Evolutionary conservation across 495 filamentous ascomycete species (phyloP).

Genomic region (Glutinoglossum americanum): DNA sequence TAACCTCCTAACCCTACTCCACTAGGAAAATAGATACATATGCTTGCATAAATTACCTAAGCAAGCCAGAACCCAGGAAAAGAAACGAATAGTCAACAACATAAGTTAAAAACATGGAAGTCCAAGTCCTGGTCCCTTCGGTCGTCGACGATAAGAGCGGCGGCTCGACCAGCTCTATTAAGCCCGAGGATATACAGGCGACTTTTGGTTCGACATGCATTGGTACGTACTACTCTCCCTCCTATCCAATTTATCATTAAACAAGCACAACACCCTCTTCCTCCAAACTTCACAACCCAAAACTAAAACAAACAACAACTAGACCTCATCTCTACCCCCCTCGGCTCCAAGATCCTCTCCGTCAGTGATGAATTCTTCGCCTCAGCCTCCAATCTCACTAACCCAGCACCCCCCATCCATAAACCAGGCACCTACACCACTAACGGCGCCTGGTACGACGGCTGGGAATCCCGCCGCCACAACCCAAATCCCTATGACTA

Average conservation of each 20-base stretch:
- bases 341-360: slow-evolving; percentile 53
- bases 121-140: neutral
- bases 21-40: no score
- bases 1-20: no score
- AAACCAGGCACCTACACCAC: slow-evolving; percentile 66
- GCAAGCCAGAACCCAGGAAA: no score
- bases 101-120: neutral
- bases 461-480: slow-evolving; percentile 84
- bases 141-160: neutral
- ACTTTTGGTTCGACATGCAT: neutral
- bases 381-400: slow-evolving; percentile 57
- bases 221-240: neutral
- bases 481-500: slow-evolving; percentile 64
- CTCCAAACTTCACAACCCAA: neutral
- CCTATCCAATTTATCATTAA: neutral
- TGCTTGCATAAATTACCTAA: no score
- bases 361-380: slow-evolving; percentile 85
- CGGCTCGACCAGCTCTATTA: neutral
- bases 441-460: slow-evolving; percentile 84
- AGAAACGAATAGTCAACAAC: no score
- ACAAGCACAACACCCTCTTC: slow-evolving; percentile 6
- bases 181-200: neutral
- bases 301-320: slow-evolving; percentile 5
- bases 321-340: slow-evolving; percentile 57
- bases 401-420: slow-evolving; percentile 48